Conservation (phyloP, 768 basidiomycete genomes). For the Nidula microcarpa region DNA sequence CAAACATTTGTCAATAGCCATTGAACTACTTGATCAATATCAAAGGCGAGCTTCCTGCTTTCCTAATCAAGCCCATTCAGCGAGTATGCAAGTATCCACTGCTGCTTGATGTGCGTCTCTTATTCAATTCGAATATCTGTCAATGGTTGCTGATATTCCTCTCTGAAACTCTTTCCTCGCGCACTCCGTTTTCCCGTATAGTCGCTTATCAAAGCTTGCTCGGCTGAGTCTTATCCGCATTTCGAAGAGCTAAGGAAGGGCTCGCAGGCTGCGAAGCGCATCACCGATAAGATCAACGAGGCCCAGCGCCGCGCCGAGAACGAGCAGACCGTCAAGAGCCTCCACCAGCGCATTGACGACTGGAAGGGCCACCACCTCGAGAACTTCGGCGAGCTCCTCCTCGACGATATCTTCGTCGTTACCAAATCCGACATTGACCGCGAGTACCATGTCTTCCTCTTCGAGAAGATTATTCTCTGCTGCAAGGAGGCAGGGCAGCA, state of each 20-base stretch:
- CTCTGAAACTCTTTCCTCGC: constrained; percentile 4
- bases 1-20: constrained; percentile 51
- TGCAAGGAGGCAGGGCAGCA: constrained; percentile 85
- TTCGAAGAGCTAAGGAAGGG: constrained; percentile 83
- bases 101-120: constrained; percentile 73
- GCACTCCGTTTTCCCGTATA: constrained; percentile 17
- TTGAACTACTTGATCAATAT: constrained; percentile 84
- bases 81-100: constrained; percentile 98
- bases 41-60: constrained; percentile 90
- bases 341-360: constrained; percentile 87
- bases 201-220: constrained; percentile 76
- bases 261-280: constrained; percentile 83
- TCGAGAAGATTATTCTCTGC: constrained; percentile 98
- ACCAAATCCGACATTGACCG: constrained; percentile 95
- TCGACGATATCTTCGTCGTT: constrained; percentile 94
- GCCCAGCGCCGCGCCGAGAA: constrained; percentile 91
- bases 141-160: constrained; percentile 10
- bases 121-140: background rate
- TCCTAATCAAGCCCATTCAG: constrained; percentile 98
- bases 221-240: constrained; percentile 58
- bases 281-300: constrained; percentile 95
- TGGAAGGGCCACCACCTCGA: constrained; percentile 98
- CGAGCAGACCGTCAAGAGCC: constrained; percentile 81
- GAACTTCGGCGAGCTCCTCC: constrained; percentile 90
- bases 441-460: constrained; percentile 98